Conservation (phyloP, 2,329 filamentous ascomycete species). For the Harringtonia aguacate region DNA sequence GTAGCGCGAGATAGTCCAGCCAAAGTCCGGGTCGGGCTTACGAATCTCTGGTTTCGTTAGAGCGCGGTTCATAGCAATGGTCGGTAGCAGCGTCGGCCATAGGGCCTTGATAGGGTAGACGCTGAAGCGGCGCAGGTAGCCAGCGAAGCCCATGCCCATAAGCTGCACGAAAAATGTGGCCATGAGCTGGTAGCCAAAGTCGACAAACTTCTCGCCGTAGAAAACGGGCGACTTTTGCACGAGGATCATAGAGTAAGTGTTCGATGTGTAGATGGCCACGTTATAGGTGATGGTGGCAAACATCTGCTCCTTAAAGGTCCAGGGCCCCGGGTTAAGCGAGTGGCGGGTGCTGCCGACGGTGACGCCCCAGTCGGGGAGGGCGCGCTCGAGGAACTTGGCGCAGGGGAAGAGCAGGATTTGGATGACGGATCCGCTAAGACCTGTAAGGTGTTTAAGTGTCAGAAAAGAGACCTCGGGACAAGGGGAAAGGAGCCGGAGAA, state of each 20-base stretch:
- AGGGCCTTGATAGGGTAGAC: conserved; percentile 40
- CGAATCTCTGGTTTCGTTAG: conserved; percentile 35
- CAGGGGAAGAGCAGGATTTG: too few species aligned
- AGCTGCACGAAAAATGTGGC: conserved; percentile 41
- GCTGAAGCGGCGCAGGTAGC: conserved; percentile 35
- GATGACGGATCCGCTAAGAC: too few species aligned
- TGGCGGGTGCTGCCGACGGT: conserved; percentile 34
- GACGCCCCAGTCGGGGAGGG: too few species aligned
- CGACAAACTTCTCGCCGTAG: conserved; percentile 19
- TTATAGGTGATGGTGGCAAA: conserved; percentile 51
- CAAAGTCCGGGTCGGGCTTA: conserved; percentile 24
- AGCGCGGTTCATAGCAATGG: too few species aligned
- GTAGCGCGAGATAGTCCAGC: too few species aligned
- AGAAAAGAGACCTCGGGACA: too few species aligned
- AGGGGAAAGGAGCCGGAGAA: too few species aligned
- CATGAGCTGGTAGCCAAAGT: conserved; percentile 37
- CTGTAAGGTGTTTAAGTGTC: too few species aligned
- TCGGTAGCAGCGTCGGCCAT: conserved; percentile 37
- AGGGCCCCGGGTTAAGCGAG: conserved; percentile 43
- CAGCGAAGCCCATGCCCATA: conserved; percentile 44
- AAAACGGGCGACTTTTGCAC: conserved; percentile 31
- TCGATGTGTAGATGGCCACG: conserved; percentile 37
- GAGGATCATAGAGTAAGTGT: conserved; percentile 40
- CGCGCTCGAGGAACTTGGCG: too few species aligned
- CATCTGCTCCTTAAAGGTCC: conserved; percentile 50